Conservation (phyloP, 1,139 yeast species). For the Blastobotrys ciferrii region DNA sequence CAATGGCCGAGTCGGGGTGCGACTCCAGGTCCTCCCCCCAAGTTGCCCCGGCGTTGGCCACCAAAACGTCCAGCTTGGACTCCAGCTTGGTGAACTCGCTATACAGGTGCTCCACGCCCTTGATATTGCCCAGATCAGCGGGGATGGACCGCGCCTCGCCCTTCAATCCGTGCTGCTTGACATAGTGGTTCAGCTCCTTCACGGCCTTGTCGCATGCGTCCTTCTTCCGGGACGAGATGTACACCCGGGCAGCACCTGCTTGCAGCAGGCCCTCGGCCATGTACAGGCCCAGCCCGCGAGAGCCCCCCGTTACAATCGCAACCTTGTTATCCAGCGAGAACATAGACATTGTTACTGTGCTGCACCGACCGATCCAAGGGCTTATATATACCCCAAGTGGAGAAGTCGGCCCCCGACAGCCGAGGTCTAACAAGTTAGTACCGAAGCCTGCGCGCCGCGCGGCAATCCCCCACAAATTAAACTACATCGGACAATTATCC, state of each 20-base stretch:
- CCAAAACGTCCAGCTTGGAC: conserved; percentile 54
- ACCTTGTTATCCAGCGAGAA: conserved; percentile 48
- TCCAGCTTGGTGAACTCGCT: conserved; percentile 44
- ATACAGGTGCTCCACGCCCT: conserved; percentile 50
- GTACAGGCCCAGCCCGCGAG: conserved; percentile 69
- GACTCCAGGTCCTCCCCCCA: conserved; percentile 70
- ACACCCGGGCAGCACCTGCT: conserved; percentile 63
- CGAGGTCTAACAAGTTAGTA: neutral
- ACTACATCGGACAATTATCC: neutral
- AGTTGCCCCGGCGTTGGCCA: conserved; percentile 79
- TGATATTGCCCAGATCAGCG: conserved; percentile 56
- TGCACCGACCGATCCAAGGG: no score
- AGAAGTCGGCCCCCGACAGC: neutral
- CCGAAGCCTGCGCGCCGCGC: neutral
- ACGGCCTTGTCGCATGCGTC: conserved; percentile 65
- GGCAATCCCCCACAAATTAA: neutral
- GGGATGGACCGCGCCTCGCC: conserved; percentile 55
- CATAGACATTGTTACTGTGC: conserved; percentile 7
- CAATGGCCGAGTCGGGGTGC: conserved; percentile 63
- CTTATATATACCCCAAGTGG: neutral
- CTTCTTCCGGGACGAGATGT: conserved; percentile 65
- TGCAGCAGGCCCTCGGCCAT: conserved; percentile 65
- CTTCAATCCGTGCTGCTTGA: conserved; percentile 41
- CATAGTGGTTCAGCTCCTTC: conserved; percentile 47
- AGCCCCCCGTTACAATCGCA: conserved; percentile 77